A percentile compares a stretch with the other conserved stretches of the same genome.
Evolutionary conservation across 2,329 filamentous ascomycete genomes (phyloP).

Genomic region (Neurospora sp.): DNA sequence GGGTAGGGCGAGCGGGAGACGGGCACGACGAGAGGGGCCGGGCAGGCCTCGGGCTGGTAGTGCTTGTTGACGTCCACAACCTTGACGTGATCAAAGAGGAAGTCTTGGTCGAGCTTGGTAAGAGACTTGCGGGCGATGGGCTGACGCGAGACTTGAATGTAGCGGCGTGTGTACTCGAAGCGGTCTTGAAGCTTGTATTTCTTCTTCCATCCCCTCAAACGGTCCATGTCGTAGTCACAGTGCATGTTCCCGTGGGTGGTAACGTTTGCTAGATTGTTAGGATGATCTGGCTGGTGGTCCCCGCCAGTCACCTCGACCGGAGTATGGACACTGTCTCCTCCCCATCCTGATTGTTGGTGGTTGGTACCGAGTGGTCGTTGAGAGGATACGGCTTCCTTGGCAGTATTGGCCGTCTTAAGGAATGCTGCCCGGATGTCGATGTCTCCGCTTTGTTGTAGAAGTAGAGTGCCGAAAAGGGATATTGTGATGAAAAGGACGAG

Average conservation of each 20-base stretch:
- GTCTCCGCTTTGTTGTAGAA: conserved; percentile 29
- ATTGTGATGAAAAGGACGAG: conserved; percentile 33
- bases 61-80: conserved; percentile 36
- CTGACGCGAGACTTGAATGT: conserved; percentile 40
- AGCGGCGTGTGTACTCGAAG: conserved; percentile 47
- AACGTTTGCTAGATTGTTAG: conserved; percentile 26
- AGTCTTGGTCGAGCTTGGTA: conserved; percentile 37
- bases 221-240: conserved; percentile 38
- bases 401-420: conserved; percentile 28
- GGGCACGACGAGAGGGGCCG: conserved; percentile 38
- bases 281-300: conserved; percentile 36
- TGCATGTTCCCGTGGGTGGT: conserved; percentile 30
- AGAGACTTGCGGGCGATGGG: conserved; percentile 40
- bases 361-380: conserved; percentile 18
- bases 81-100: conserved; percentile 37
- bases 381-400: conserved; percentile 21
- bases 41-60: conserved; percentile 32
- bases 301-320: conserved; percentile 2
- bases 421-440: conserved; percentile 32
- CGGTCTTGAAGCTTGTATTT: conserved; percentile 37
- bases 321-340: neutral
- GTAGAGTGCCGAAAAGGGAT: conserved; percentile 30
- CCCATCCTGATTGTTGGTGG: conserved; percentile 5
- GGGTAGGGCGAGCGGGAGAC: conserved; percentile 42
- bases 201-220: conserved; percentile 34